These are phyloP conservation scores for Salvia miltiorrhiza DNA, from an alignment of 257 asterid species.

Conservation along the genomic window DNA sequence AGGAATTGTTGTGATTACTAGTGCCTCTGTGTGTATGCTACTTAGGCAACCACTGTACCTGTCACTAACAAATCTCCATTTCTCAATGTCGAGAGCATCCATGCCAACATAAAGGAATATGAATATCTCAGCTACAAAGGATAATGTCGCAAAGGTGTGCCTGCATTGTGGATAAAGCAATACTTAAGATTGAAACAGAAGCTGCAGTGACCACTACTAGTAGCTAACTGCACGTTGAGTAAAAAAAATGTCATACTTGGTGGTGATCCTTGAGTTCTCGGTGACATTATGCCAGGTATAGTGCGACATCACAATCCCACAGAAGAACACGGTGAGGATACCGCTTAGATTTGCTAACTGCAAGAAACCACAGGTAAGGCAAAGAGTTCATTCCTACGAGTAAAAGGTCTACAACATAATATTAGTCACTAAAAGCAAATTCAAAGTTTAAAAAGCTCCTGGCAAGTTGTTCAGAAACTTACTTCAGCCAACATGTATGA, in stretches of 20 bases:
- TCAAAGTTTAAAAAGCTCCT: background rate
- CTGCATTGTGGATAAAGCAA: constrained; percentile 40
- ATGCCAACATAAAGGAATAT: constrained; percentile 95
- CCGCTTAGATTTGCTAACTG: constrained; percentile 87
- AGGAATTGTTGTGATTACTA: constrained; percentile 3
- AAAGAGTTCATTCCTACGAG: background rate
- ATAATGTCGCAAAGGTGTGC: constrained; percentile 92
- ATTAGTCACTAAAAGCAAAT: constrained; percentile 8
- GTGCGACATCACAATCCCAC: constrained; percentile 98
- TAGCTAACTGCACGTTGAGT: background rate
- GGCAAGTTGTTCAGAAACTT: constrained; percentile 34
- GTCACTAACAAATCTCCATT: constrained; percentile 80
- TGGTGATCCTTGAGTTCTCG: constrained; percentile 90
- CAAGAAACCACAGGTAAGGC: constrained; percentile 29
- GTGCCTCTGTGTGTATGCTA: background rate
- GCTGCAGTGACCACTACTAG: background rate
- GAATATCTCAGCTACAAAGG: constrained; percentile 89
- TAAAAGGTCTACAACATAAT: constrained; percentile 16
- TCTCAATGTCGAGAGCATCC: constrained; percentile 98
- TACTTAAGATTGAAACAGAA: constrained; percentile 9
- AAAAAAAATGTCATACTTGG: constrained; percentile 57
- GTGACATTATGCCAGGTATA: constrained; percentile 99
- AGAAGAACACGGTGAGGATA: constrained; percentile 97
- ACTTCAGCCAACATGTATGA: constrained; percentile 97
- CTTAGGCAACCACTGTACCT: constrained; percentile 43